These are phyloP conservation scores for Afroboletus lepidellus DNA, from an alignment of 1,284 basidiomycete genomes.

Conservation along the genomic window DNA sequence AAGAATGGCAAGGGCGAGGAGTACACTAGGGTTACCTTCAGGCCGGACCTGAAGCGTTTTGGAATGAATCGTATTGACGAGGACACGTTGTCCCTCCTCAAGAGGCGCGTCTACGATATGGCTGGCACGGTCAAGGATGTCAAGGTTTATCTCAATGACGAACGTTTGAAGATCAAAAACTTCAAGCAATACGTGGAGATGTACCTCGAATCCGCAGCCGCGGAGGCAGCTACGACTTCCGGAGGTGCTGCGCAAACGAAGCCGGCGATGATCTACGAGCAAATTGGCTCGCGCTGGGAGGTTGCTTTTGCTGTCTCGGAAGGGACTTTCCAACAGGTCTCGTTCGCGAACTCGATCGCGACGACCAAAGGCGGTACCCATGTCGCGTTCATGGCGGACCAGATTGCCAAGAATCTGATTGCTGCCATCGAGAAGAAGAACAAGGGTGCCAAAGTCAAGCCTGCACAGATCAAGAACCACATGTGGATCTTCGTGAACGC, in stretches of 20 bases:
- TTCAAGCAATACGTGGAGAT: conserved; percentile 99
- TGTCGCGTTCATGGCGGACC: conserved; percentile 85
- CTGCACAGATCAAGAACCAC: conserved; percentile 93
- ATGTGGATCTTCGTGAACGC: conserved; percentile 99
- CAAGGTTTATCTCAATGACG: conserved; percentile 93
- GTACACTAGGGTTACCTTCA: conserved; percentile 94
- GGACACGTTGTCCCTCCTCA: conserved; percentile 87
- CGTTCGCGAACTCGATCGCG: conserved; percentile 97
- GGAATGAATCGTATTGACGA: conserved; percentile 92
- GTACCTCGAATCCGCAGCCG: conserved; percentile 77
- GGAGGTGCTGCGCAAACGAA: conserved; percentile 78
- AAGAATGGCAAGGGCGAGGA: conserved; percentile 87
- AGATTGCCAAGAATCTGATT: conserved; percentile 84
- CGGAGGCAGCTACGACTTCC: conserved; percentile 61
- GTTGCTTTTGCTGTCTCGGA: conserved; percentile 94
- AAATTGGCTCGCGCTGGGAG: conserved; percentile 86
- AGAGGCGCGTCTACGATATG: conserved; percentile 97
- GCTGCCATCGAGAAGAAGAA: conserved; percentile 93
- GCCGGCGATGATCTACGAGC: conserved; percentile 81
- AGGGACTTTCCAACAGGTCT: conserved; percentile 89
- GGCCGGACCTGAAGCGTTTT: conserved; percentile 89
- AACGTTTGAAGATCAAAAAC: conserved; percentile 89
- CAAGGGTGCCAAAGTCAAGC: conserved; percentile 90
- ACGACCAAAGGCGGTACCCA: conserved; percentile 98
- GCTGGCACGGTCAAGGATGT: conserved; percentile 93